A percentile compares a stretch with the other conserved stretches of the same genome.
phyloP scores from a whole-genome alignment of 192 early-diverging fungal genomes.

The Podila epigama region DNA sequence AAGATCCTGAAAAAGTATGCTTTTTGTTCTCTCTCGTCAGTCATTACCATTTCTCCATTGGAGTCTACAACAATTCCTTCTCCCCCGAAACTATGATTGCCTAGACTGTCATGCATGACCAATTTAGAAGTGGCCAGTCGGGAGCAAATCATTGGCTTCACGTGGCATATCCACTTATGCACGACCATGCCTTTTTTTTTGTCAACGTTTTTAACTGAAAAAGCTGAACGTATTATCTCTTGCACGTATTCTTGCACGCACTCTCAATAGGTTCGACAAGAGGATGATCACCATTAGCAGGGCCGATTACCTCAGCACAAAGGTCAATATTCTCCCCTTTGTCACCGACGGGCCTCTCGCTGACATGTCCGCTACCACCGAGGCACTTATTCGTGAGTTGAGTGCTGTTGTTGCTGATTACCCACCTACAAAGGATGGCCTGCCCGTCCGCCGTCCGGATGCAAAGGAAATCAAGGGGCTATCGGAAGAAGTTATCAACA shows the following conservation, averaged over 20 bases:
- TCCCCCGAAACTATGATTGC: too few relatives aligned
- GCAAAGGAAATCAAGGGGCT: slow-evolving; percentile 21
- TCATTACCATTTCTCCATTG: too few relatives aligned
- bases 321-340: slow-evolving; percentile 55
- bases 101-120: too few relatives aligned
- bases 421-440: slow-evolving; percentile 12
- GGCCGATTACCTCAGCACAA: slow-evolving; percentile 55
- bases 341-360: slow-evolving; percentile 40
- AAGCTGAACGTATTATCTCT: background rate
- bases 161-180: too few relatives aligned
- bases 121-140: too few relatives aligned
- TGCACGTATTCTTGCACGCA: background rate
- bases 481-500: slow-evolving; percentile 34
- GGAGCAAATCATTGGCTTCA: too few relatives aligned
- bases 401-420: slow-evolving; percentile 24
- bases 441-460: slow-evolving; percentile 10
- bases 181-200: too few relatives aligned
- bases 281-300: slow-evolving; percentile 45
- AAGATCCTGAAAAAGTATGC: slow-evolving; percentile 71
- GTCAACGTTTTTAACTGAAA: too few relatives aligned
- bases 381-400: slow-evolving; percentile 37
- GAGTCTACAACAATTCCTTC: too few relatives aligned
- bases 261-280: slow-evolving; percentile 56
- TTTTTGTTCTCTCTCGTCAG: background rate
- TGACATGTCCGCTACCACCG: slow-evolving; percentile 31